Conservation (phyloP, 495 filamentous ascomycete genomes). For the Tuber melanosporum region DNA sequence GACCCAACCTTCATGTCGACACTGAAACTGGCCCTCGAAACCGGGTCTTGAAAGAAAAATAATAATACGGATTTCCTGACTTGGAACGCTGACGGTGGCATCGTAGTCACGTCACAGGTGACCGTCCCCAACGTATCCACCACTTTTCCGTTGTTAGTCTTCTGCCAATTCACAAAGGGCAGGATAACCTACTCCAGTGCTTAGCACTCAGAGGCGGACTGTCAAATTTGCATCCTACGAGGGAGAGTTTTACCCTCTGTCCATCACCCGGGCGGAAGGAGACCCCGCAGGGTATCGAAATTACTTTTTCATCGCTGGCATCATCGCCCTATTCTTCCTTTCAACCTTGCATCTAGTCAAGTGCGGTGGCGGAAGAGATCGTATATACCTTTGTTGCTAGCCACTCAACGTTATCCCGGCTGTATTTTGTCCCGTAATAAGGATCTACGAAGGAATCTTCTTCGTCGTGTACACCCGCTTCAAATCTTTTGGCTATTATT, state of each 20-base stretch:
- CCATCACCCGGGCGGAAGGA: not conserved
- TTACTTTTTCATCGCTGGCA: slow-evolving; percentile 4
- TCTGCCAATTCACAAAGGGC: not conserved
- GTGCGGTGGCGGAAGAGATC: too few relatives aligned
- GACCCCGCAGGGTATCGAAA: slow-evolving; percentile 13
- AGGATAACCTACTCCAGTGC: slow-evolving; percentile 5
- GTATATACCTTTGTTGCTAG: slow-evolving; percentile 26
- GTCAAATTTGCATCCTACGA: slow-evolving; percentile 9
- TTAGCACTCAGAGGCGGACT: slow-evolving; percentile 13
- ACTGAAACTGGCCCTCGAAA: not conserved
- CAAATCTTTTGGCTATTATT: slow-evolving; percentile 9
- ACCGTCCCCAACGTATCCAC: slow-evolving; percentile 10
- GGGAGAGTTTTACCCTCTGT: not conserved
- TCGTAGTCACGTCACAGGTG: slow-evolving; percentile 5
- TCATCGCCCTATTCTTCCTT: slow-evolving; percentile 20
- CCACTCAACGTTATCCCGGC: slow-evolving; percentile 19
- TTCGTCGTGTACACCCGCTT: slow-evolving; percentile 16
- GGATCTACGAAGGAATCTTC: slow-evolving; percentile 9
- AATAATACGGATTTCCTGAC: not conserved
- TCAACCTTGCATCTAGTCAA: not conserved
- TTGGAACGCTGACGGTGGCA: slow-evolving; percentile 14
- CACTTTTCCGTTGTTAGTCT: slow-evolving; percentile 11
- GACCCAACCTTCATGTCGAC: slow-evolving; percentile 12
- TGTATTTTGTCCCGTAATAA: slow-evolving; percentile 3
- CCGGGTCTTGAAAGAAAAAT: not conserved